These are phyloP conservation scores for Candida saitoana DNA, from an alignment of 805 yeast species.

Conservation along the genomic window DNA sequence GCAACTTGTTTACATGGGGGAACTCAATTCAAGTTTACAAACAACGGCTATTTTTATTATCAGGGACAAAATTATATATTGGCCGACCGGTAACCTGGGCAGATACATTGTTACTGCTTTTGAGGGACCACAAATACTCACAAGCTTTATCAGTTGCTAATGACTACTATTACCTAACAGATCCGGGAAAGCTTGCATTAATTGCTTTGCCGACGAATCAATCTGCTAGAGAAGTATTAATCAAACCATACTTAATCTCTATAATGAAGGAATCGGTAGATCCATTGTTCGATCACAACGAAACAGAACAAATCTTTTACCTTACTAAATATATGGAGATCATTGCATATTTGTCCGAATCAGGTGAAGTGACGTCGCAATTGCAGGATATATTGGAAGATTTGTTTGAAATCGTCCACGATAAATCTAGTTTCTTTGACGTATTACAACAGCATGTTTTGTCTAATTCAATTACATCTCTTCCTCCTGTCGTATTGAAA, in stretches of 20 bases:
- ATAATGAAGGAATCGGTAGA: constrained; percentile 52
- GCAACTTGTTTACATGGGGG: constrained; percentile 6
- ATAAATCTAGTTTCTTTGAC: constrained; percentile 44
- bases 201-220: constrained; percentile 54
- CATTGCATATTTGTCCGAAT: constrained; percentile 6
- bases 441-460: constrained; percentile 50
- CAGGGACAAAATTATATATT: constrained; percentile 41
- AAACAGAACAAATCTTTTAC: constrained; percentile 18
- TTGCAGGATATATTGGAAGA: constrained; percentile 42
- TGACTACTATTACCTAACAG: constrained; percentile 43
- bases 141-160: constrained; percentile 56
- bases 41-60: constrained; percentile 18
- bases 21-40: constrained; percentile 20
- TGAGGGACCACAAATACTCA: constrained; percentile 47
- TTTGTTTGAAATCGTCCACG: constrained; percentile 24
- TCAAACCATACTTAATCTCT: constrained; percentile 52
- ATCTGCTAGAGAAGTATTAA: constrained; percentile 41
- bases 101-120: constrained; percentile 47
- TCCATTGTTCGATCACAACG: constrained; percentile 26
- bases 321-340: constrained; percentile 13
- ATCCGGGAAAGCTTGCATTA: constrained; percentile 45
- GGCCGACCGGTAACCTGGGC: constrained; percentile 72
- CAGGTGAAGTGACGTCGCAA: constrained; percentile 24
- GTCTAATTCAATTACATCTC: constrained; percentile 36
- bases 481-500: constrained; percentile 65